Base-by-base conservation (phyloP, 257 asterid species). In the Lantana camara region DNA sequence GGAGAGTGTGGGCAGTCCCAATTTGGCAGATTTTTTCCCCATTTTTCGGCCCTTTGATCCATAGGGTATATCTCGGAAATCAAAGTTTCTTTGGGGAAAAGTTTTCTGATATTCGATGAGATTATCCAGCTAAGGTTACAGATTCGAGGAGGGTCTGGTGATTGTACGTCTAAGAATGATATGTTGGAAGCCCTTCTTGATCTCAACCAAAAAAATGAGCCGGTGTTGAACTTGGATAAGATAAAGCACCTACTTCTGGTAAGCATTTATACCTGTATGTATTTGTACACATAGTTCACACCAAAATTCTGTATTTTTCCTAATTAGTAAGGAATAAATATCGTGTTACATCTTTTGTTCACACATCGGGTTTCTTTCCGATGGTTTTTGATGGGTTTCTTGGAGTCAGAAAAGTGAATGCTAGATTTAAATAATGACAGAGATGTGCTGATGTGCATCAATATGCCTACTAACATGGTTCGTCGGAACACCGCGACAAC, bases 181-280 rank as follows among this genome's bases (percentile, higher is more conserved):
- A 23, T 74, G 60, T n/a, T 78, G 24, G 75, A 78, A 29, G 48
- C 59, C 19, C 80, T 78, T 0, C 59, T 78, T 27, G 75, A 78
- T 49, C 50, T 69, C 4, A 15, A 15, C n/a, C 62, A 38, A n/a
- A 29, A n/a, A n/a, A 9, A 22, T 15, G 66, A 60, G 16, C 27
- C 65, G 3, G 70, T 63, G 7, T 57, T 67, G 4, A 73, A 50
- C 38, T 9, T 19, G 1, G 49, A 60, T n/a, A 60, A 59, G 5
- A 73, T 73, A 0, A 51, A 60, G 7, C 65, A 73, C 60, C 12
- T 66, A 19, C 59, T 73, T n/a, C 17, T 67, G 51, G 78, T 73
- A 17, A 71, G 59, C 35, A 14, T 34, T n/a, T n/a, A n/a, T n/a
- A n/a, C n/a, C n/a, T n/a, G n/a, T n/a, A n/a, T n/a, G n/a, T n/a